Conservation (phyloP, 2,329 filamentous ascomycete species). For the Colletotrichum incanum region DNA sequence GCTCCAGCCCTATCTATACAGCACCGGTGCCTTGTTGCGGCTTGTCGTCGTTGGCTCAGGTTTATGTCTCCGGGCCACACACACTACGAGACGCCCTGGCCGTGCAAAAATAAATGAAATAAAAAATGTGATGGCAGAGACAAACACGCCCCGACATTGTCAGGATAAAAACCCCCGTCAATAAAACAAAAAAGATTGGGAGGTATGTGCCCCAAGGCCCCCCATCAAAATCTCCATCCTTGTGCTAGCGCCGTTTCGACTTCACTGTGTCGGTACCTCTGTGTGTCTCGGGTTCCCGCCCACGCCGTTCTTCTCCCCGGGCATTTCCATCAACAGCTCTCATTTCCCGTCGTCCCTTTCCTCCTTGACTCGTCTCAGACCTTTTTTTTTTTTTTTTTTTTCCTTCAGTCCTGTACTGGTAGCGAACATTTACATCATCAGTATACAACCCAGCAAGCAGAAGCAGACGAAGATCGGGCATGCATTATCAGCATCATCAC, state of each 20-base stretch:
- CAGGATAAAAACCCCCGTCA: not conserved
- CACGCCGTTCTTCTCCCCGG: constrained; percentile 25
- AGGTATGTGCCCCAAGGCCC: not conserved
- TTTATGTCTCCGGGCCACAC: not conserved
- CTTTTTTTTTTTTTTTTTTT: not conserved
- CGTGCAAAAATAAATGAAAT: not conserved
- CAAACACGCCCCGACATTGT: constrained; percentile 10
- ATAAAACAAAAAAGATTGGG: not conserved
- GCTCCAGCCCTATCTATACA: constrained; percentile 3
- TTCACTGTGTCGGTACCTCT: constrained; percentile 34
- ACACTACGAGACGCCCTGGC: not conserved
- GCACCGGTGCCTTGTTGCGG: not conserved
- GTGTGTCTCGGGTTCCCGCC: constrained; percentile 28
- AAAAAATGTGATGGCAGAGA: constrained; percentile 14
- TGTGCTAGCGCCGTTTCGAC: constrained; percentile 38
- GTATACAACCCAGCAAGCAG: not conserved
- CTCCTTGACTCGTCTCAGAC: not conserved
- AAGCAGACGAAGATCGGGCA: not conserved
- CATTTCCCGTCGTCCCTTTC: not conserved
- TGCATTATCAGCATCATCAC: not conserved
- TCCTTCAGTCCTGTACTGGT: not conserved
- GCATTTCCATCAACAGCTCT: constrained; percentile 23
- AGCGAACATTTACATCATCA: constrained; percentile 17
- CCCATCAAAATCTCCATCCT: constrained; percentile 35
- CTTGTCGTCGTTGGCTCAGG: not conserved